Evolutionary conservation across 1,284 basidiomycete genomes (phyloP), one percentile per base, ranked within the genome.

Genomic region (Somion occarium): DNA sequence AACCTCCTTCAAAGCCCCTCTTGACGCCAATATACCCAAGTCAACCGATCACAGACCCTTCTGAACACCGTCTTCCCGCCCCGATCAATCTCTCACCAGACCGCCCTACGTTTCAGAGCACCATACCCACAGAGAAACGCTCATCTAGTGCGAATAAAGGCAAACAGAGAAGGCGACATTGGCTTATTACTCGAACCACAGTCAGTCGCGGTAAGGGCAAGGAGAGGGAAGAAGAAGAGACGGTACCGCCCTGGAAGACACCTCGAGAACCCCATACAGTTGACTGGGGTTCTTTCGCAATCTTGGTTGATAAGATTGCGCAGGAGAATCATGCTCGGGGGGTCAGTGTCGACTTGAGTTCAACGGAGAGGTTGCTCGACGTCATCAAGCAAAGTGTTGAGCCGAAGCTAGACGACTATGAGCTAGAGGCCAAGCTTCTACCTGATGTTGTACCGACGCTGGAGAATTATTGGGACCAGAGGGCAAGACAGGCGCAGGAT

Each of bases 201-300:
- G 59, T 71, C 1, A 53, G 61, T 3, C 78, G 82, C 18, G 68
- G 67, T 15, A 82, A 76, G 49, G 70, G 64, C 23, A 83, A 77
- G 57, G 81, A 82, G 7, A 72, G 68, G 38, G 80, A 80, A 1
- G 76, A 80, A 1, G 80, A 80, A 2, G 63, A 69, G 5, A 67
- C 19, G 11, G 49, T 50, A 20, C 54, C 27, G 53, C 63, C 66
- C 19, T 79, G 75, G 72, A 76, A 79, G 53, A 63, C 62, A 3
- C 69, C 77, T 1, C 76, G 80, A 15, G 79, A 82, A 39, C 69
- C 74, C 0, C 76, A 76, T 30, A 67, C 76, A 1, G 60, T 71
- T 0, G 86, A 88, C 62, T 86, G 76, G 58, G 86, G 86, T 2
- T 73, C 79, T 4, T 81, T 81, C 59, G 74, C 82, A 0, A 57